Conservation (phyloP, 2,329 filamentous ascomycete species). For the Sclerotiophoma versabilis region DNA sequence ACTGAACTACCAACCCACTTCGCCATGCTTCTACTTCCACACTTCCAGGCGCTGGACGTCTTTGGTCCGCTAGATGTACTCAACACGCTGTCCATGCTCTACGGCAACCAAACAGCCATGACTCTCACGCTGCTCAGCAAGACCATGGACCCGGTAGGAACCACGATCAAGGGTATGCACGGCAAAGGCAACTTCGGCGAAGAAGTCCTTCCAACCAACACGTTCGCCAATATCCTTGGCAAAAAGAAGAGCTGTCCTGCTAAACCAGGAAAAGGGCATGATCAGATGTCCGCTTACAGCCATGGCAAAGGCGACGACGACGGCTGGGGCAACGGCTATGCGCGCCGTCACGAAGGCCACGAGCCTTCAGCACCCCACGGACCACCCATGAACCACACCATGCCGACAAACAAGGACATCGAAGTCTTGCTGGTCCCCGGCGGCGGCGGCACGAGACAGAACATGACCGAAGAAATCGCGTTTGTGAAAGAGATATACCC, state of each 20-base stretch:
- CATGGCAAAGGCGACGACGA: conserved; percentile 1
- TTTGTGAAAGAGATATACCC: conserved; percentile 60
- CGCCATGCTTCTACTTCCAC: conserved; percentile 32
- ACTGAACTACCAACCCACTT: conserved; percentile 32
- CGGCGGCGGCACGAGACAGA: conserved; percentile 58
- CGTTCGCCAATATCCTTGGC: conserved; percentile 58
- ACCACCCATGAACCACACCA: conserved; percentile 13
- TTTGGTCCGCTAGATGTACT: conserved; percentile 58
- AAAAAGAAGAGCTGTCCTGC: conserved; percentile 2
- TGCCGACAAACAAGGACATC: conserved; percentile 44
- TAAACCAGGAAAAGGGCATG: conserved; percentile 3
- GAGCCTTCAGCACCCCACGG: neutral
- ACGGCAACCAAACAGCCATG: conserved; percentile 32
- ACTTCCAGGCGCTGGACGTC: conserved; percentile 43
- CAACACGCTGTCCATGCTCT: conserved; percentile 38
- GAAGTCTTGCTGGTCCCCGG: conserved; percentile 72
- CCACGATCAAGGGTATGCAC: conserved; percentile 26
- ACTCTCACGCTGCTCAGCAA: conserved; percentile 35
- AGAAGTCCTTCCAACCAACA: conserved; percentile 58
- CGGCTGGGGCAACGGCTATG: conserved; percentile 18
- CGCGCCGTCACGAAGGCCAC: conserved; percentile 15
- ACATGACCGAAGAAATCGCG: conserved; percentile 49
- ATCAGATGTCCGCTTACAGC: neutral
- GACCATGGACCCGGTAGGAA: conserved; percentile 39
- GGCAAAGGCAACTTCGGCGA: conserved; percentile 43